Evolutionary conservation across 257 asterid species (phyloP).

Genomic region (Fraxinus pennsylvanica): DNA sequence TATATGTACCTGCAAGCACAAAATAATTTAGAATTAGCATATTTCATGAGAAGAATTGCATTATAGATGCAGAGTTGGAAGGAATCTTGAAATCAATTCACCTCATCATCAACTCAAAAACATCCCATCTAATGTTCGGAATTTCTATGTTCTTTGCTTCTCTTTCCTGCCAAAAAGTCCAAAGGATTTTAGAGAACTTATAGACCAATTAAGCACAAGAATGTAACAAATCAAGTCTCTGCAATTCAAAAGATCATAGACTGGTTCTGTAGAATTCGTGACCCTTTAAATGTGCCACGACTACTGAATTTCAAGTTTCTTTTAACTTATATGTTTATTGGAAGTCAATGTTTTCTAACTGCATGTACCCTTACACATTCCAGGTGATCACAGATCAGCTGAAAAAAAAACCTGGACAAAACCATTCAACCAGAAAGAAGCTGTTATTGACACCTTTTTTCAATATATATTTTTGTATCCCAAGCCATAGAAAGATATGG

Average conservation of each 20-base stretch:
- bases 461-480: background rate
- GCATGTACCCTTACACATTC: background rate
- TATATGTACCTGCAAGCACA: slow-evolving; percentile 67
- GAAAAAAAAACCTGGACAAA: background rate
- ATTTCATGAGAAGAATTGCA: background rate
- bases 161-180: slow-evolving; percentile 66
- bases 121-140: slow-evolving; percentile 95
- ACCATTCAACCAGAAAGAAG: background rate
- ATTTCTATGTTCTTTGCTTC: slow-evolving; percentile 97
- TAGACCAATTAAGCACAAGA: slow-evolving; percentile 15
- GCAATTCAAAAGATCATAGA: background rate
- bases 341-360: background rate
- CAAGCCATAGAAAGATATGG: background rate
- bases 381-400: background rate
- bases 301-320: background rate
- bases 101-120: slow-evolving; percentile 99
- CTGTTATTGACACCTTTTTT: background rate
- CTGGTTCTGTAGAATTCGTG: background rate
- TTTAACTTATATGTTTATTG: background rate
- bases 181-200: slow-evolving; percentile 9
- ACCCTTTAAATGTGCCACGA: background rate
- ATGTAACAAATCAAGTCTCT: background rate
- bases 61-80: background rate
- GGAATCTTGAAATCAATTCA: slow-evolving; percentile 23
- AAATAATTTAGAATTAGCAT: slow-evolving; percentile 13